Base-by-base conservation (phyloP, 1,284 basidiomycete genomes). In the Anthracocystis panici-leucophaei region DNA sequence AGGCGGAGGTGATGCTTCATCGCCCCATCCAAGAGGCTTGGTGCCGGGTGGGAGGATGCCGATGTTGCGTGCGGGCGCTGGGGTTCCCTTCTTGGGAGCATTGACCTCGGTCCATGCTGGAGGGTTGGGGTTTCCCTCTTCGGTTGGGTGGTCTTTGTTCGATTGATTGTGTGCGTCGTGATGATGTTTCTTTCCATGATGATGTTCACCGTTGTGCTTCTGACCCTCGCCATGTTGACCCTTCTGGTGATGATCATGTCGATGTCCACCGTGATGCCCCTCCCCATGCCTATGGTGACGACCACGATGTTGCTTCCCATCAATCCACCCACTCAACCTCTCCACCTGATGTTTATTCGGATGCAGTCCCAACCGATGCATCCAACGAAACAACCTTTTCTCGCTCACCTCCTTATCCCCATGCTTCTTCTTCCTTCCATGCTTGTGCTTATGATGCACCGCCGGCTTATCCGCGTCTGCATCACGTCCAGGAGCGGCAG, bases 321-420 rank as follows among this genome's bases (percentile, higher is more conserved):
- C 23, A 21, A 49, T 46, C 33, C 44, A 42, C 1, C 23, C 18
- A 27, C 50, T 65, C 18, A 70, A 27, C 21, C 10, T 6, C 10
- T 53, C 31, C 3, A 55, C 18, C 50, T 70, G 67, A 5, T 54
- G 9, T 11, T 40, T 33, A 21, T 12, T 53, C 27, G 62, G 27
- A 25, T 61, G 35, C 35, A 65, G 14, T 20, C 62, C 67, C 1
- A 65, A 6, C 20, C 25, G 31, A 29, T 65, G 53, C 67, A 70
- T 44, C 67, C 48, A 57, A n/a, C 27, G 23, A 2, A 21, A 1
- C n/a, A 70, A 27, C 12, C 40, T 70, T 6, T 45, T 33, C 14
- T 33, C 41, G 5, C 23, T 57, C 57, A 51, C 25, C 16, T 33
- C 25, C 33, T 25, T 29, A 16, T 35, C 35, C 16, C 33, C 29